Conservation (phyloP, 1,139 yeast species). For the Entelexis sorbosivorans region DNA sequence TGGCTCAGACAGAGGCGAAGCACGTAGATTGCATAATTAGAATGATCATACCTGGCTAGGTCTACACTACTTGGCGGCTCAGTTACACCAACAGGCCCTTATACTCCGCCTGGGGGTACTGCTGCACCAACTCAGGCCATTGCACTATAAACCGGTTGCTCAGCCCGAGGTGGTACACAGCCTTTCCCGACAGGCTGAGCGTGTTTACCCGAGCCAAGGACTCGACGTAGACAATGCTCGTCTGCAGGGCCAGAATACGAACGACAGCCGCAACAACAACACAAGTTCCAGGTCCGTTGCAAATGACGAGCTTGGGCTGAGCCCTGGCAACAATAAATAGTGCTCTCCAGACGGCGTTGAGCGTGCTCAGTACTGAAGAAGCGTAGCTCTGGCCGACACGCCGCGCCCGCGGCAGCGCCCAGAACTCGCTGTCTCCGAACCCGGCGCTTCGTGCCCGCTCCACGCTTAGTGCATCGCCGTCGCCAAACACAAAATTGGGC, state of each 20-base stretch:
- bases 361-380: constrained; percentile 45
- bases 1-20: no score
- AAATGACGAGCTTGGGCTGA: constrained; percentile 37
- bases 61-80: no score
- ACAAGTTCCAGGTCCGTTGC: constrained; percentile 93
- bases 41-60: no score
- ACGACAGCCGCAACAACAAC: constrained; percentile 63
- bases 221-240: constrained; percentile 69
- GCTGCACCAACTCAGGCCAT: constrained; percentile 57
- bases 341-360: constrained; percentile 27
- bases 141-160: constrained; percentile 71
- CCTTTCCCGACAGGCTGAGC: constrained; percentile 73
- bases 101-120: constrained; percentile 57
- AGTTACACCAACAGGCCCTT: constrained; percentile 58
- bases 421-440: constrained; percentile 29
- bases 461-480: constrained; percentile 52
- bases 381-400: constrained; percentile 54
- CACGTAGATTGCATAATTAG: no score
- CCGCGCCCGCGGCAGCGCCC: constrained; percentile 57
- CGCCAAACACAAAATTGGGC: constrained; percentile 22
- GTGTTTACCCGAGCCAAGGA: constrained; percentile 73
- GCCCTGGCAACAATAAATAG: constrained; percentile 26
- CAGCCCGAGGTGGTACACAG: constrained; percentile 31
- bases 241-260: constrained; percentile 41
- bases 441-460: constrained; percentile 36